phyloP scores from a whole-genome alignment of 257 asterid genomes.

The Fraxinus cuspidata region DNA sequence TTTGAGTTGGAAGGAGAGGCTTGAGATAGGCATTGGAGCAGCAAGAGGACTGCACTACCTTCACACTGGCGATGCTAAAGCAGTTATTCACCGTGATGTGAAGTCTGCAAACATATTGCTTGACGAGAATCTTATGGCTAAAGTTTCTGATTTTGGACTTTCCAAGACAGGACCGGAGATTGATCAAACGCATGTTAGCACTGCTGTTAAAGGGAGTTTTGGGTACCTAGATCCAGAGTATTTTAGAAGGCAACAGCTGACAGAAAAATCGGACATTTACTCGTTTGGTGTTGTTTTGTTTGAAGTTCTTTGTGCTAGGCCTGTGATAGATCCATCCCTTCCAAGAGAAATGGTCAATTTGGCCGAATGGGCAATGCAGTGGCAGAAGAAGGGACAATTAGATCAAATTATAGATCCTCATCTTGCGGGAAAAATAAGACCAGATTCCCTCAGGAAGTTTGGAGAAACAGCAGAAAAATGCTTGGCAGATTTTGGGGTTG shows the following conservation, averaged over 20 bases:
- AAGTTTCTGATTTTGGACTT: conserved; percentile 64
- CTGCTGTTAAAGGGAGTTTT: conserved; percentile 65
- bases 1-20: conserved; percentile 59
- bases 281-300: conserved; percentile 63
- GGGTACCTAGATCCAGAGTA: conserved; percentile 64
- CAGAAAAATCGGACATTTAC: conserved; percentile 60
- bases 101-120: conserved; percentile 63
- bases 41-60: conserved; percentile 66
- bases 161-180: conserved; percentile 57
- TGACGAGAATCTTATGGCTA: conserved; percentile 58
- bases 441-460: conserved; percentile 54
- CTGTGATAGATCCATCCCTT: conserved; percentile 55
- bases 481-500: conserved; percentile 59
- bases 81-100: conserved; percentile 62
- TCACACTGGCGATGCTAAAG: conserved; percentile 50
- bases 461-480: conserved; percentile 70
- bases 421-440: conserved; percentile 46
- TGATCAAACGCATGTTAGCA: conserved; percentile 49
- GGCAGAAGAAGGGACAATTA: conserved; percentile 64
- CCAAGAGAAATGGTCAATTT: conserved; percentile 57
- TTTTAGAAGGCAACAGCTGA: conserved; percentile 56
- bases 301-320: conserved; percentile 65
- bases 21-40: conserved; percentile 62
- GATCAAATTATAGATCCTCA: conserved; percentile 49
- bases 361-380: conserved; percentile 67